Evolutionary conservation across 2,329 filamentous ascomycete species (phyloP).

Genomic region (Leptographium galeiforme): DNA sequence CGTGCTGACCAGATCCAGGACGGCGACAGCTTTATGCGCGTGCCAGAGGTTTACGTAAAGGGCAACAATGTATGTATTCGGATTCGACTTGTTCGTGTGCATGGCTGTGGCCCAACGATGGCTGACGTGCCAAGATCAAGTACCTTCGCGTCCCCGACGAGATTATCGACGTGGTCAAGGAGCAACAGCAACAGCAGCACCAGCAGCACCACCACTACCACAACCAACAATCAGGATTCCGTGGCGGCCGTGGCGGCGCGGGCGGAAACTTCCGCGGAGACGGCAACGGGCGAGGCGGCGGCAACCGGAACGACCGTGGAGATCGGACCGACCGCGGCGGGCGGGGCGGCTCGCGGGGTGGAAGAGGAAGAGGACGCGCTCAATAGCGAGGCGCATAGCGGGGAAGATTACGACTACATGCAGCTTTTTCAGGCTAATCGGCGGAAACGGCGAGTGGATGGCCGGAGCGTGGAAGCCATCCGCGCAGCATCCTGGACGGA

Average conservation of each 20-base stretch:
- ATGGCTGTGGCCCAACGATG: neutral
- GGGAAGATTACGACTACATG: neutral
- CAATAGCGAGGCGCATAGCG: neutral
- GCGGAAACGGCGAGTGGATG: neutral
- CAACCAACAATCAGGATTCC: constrained; percentile 34
- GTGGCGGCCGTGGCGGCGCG: constrained; percentile 48
- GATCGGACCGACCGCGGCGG: constrained; percentile 42
- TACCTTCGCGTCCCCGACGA: constrained; percentile 94
- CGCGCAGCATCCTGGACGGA: neutral
- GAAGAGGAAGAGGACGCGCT: constrained; percentile 30
- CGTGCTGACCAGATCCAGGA: constrained; percentile 37
- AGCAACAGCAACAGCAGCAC: constrained; percentile 69
- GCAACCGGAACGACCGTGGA: constrained; percentile 25
- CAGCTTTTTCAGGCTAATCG: too few species aligned
- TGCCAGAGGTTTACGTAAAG: constrained; percentile 91
- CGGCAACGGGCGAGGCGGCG: constrained; percentile 41
- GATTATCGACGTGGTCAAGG: constrained; percentile 87
- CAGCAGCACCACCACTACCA: constrained; percentile 24
- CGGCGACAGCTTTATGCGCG: constrained; percentile 81
- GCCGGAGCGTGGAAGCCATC: neutral
- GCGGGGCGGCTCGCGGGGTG: constrained; percentile 39
- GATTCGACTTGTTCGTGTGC: neutral
- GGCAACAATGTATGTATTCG: constrained; percentile 73
- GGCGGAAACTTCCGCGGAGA: constrained; percentile 41
- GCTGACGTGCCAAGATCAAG: constrained; percentile 61